Base-by-base conservation (phyloP, 2,329 filamentous ascomycete species). In the Fusarium sp. region DNA sequence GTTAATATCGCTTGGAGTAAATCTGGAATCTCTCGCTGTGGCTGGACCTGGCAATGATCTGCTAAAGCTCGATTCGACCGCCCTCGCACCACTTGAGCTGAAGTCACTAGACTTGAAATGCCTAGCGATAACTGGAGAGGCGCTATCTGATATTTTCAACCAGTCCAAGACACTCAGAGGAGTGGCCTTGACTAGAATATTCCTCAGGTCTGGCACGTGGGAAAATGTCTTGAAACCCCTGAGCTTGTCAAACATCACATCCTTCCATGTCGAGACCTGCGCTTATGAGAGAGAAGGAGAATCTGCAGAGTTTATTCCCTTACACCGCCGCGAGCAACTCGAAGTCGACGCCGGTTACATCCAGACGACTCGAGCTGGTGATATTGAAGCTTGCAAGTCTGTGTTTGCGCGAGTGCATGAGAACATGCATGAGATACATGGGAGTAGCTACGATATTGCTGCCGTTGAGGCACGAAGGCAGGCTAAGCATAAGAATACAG, bases 201-300 rank as follows among this genome's bases (percentile, higher is more conserved):
- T 24, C 3, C 49, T 57, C 22, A n/a, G 22, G 9, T 28, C 54
- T 8, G 54, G 39, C n/a, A 57, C 49, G 3, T 57, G 54, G 54
- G 13, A 37, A 5, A 30, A 57, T 0, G n/a, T 28, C 0, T 24
- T 57, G 6, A 30, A 11, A 2, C 28, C 24, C 0, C 0, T 56
- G 2, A 56, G 48, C 30, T 7, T 55, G 40, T 43, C 54, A 0
- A 11, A 15, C 0, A 28, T 56, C 0, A 44, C 49, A 4, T 10
- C 6, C 4, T 35, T 56, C 24, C 35, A 55, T 15, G 24, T 56
- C 11, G 54, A 55, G 22, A 35, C 37, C 7, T 56, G 54, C n/a
- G 37, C 28, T 8, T 54, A 56, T 4, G n/a, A 40, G 20, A 32
- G 30, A 20, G 53, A 43, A 1, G 35, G 20, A 15, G 35, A 54